Conservation (phyloP, 305 asterid species). For the Fraxinus dipetala region DNA sequence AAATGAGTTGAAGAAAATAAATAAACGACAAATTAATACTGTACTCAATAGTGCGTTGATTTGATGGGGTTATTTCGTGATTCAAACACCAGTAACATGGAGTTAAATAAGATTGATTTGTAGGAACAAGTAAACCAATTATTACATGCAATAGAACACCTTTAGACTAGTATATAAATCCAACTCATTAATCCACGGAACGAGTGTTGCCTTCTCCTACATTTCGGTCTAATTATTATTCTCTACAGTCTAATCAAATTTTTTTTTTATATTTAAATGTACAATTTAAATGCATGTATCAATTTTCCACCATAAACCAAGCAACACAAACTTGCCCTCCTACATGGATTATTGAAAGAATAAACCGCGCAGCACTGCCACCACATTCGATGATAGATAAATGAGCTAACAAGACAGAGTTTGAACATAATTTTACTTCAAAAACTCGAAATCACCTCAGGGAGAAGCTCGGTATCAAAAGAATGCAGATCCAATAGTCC, state of each 20-base stretch:
- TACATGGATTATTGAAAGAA: background rate
- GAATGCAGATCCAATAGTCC: slow-evolving; percentile 97
- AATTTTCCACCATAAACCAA: background rate
- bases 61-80: background rate
- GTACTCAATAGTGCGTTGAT: background rate
- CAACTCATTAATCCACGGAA: background rate
- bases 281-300: background rate
- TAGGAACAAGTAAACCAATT: background rate
- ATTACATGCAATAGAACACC: background rate
- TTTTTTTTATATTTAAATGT: background rate
- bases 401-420: background rate
- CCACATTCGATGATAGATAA: background rate
- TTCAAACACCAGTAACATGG: background rate
- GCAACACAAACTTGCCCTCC: background rate
- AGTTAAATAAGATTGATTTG: background rate
- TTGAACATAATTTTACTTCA: background rate
- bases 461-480: slow-evolving; percentile 78
- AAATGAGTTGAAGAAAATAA: background rate
- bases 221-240: background rate
- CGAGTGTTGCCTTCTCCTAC: background rate
- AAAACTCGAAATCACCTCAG: slow-evolving; percentile 45
- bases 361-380: background rate
- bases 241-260: background rate
- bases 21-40: background rate
- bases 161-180: background rate